phyloP scores from a whole-genome alignment of 768 basidiomycete genomes.

The Phlebiopsis flavidoalba region DNA sequence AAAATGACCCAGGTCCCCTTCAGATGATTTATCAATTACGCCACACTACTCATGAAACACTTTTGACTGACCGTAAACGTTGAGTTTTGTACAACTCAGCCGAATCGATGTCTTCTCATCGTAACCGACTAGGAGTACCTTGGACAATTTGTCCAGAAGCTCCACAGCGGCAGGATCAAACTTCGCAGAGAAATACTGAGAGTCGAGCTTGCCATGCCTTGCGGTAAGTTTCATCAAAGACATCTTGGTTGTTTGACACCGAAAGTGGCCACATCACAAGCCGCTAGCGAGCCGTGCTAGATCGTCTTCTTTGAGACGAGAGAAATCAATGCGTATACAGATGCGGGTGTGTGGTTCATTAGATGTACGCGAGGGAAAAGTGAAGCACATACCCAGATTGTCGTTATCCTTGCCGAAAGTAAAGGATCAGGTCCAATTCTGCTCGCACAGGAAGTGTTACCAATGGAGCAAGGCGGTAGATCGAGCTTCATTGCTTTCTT shows the following conservation, averaged over 20 bases:
- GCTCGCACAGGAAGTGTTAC: neutral
- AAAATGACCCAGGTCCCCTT: constrained; percentile 10
- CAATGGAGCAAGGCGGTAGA: neutral
- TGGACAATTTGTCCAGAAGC: constrained; percentile 26
- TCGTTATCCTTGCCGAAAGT: neutral
- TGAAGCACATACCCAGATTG: neutral
- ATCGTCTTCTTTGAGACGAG: constrained; percentile 2
- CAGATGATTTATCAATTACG: neutral
- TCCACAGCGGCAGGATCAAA: constrained; percentile 26
- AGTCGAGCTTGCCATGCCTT: constrained; percentile 43
- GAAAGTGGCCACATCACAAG: constrained; percentile 38
- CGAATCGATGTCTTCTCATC: constrained; percentile 16
- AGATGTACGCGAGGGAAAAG: neutral
- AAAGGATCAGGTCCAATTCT: constrained; percentile 2
- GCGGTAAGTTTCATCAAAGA: constrained; percentile 40
- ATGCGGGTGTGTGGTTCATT: neutral
- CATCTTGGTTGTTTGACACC: constrained; percentile 31
- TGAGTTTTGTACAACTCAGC: constrained; percentile 39
- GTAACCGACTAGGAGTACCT: constrained; percentile 22
- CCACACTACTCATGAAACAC: too few species aligned
- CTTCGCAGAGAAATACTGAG: constrained; percentile 27
- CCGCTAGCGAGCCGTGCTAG: constrained; percentile 25
- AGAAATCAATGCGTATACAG: constrained; percentile 14
- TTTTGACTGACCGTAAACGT: constrained; percentile 35
- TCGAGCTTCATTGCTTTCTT: neutral